These are phyloP conservation scores for Moniliophthora roreri DNA, from an alignment of 1,284 basidiomycete genomes.

Conservation along the genomic window DNA sequence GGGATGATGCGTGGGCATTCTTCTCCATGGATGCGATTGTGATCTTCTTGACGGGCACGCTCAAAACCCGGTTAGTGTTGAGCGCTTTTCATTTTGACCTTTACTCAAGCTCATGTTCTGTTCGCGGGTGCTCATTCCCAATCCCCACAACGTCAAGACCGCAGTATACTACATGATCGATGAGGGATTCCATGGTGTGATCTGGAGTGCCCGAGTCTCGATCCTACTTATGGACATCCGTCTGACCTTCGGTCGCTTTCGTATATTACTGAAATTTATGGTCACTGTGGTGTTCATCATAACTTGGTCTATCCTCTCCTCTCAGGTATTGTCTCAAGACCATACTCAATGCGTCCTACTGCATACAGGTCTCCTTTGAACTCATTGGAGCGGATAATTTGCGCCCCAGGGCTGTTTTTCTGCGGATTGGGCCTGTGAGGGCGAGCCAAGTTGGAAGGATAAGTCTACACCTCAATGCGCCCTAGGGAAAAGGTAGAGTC, in stretches of 20 bases:
- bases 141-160: conserved; percentile 11
- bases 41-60: neutral
- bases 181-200: conserved; percentile 19
- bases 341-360: too few relatives aligned
- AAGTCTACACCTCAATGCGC: conserved; percentile 15
- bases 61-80: neutral
- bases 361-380: too few relatives aligned
- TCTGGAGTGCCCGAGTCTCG: conserved; percentile 24
- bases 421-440: conserved; percentile 28
- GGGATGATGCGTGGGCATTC: conserved; percentile 4
- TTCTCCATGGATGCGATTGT: neutral
- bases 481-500: conserved; percentile 12
- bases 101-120: neutral
- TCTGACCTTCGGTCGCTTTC: conserved; percentile 17
- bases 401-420: too few relatives aligned
- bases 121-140: conserved; percentile 8
- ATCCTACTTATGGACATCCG: conserved; percentile 26
- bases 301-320: conserved; percentile 21
- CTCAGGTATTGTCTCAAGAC: conserved; percentile 25
- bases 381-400: too few relatives aligned
- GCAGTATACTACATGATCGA: conserved; percentile 18
- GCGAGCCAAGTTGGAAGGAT: conserved; percentile 12
- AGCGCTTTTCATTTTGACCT: neutral
- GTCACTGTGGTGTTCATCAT: conserved; percentile 18
- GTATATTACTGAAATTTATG: conserved; percentile 16